phyloP scores from a whole-genome alignment of 306 rosid species.

The Trifolium pratense region DNA sequence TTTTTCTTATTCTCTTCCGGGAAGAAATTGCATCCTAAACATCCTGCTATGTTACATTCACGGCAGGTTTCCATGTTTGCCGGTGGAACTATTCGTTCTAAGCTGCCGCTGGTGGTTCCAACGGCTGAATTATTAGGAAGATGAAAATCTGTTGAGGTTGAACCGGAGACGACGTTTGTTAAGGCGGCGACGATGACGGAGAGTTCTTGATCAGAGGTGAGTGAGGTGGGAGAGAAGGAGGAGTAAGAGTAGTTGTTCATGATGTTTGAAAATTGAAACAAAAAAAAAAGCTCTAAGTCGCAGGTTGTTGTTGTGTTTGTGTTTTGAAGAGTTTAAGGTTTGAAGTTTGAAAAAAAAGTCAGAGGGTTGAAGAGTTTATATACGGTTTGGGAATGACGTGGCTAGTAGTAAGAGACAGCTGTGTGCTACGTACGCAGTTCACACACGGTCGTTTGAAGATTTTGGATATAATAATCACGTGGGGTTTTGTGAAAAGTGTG shows the following conservation, averaged over 20 bases:
- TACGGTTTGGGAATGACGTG: constrained; percentile 51
- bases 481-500: neutral
- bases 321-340: constrained; percentile 2
- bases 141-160: constrained; percentile 37
- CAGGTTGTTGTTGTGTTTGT: neutral
- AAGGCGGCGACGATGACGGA: constrained; percentile 77
- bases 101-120: neutral
- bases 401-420: constrained; percentile 42
- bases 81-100: neutral
- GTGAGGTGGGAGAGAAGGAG: constrained; percentile 20
- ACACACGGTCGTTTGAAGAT: constrained; percentile 43
- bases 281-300: neutral
- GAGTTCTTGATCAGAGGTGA: constrained; percentile 68
- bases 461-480: neutral
- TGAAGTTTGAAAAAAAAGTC: neutral
- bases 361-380: constrained; percentile 43
- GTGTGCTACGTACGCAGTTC: constrained; percentile 47
- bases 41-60: constrained; percentile 59
- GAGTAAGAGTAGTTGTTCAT: constrained; percentile 47
- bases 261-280: constrained; percentile 18
- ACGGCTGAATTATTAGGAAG: neutral
- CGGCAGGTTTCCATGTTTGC: constrained; percentile 52
- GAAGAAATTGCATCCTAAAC: constrained; percentile 72
- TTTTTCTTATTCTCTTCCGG: constrained; percentile 45
- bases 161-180: constrained; percentile 75